Percentiles rank a stretch among this genome's conserved stretches.
These are phyloP conservation scores for Actinomortierella ambigua DNA, from an alignment of 371 early-diverging fungal species.

Conservation along the genomic window DNA sequence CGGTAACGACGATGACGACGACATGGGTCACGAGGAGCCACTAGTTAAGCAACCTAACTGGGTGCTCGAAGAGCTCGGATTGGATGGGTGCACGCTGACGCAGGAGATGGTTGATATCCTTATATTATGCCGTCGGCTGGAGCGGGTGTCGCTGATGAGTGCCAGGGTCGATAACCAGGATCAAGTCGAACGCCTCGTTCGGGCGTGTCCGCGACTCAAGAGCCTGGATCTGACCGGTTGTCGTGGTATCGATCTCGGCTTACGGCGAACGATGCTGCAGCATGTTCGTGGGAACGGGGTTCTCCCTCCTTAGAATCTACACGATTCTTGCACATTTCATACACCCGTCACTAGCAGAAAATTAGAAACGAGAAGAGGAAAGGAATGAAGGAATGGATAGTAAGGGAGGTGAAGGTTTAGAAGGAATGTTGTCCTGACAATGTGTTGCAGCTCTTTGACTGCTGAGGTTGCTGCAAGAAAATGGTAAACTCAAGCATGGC, in stretches of 20 bases:
- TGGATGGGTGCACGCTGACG: constrained; percentile 24
- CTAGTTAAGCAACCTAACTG: constrained; percentile 2
- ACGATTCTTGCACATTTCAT: too few species aligned
- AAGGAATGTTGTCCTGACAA: too few species aligned
- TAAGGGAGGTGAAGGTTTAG: too few species aligned
- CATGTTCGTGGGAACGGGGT: too few species aligned
- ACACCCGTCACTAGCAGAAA: too few species aligned
- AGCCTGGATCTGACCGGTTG: constrained; percentile 36
- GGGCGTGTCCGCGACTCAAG: constrained; percentile 11
- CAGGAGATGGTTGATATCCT: constrained; percentile 14
- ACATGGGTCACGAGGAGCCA: not conserved
- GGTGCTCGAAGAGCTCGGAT: constrained; percentile 25
- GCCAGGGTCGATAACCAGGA: constrained; percentile 17
- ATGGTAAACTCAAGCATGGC: too few species aligned
- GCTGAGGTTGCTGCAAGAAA: too few species aligned
- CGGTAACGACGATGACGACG: not conserved
- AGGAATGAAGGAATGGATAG: too few species aligned
- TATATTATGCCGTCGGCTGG: constrained; percentile 10
- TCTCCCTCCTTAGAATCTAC: too few species aligned
- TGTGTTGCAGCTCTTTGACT: too few species aligned
- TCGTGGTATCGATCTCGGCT: constrained; percentile 10
- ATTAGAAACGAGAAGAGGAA: too few species aligned
- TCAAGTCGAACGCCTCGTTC: constrained; percentile 17
- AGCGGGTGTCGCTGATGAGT: constrained; percentile 26
- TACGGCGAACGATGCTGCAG: too few species aligned